These are phyloP conservation scores for Chenopodium quinoa DNA, from an alignment of 148 eudicot species.

Conservation along the genomic window DNA sequence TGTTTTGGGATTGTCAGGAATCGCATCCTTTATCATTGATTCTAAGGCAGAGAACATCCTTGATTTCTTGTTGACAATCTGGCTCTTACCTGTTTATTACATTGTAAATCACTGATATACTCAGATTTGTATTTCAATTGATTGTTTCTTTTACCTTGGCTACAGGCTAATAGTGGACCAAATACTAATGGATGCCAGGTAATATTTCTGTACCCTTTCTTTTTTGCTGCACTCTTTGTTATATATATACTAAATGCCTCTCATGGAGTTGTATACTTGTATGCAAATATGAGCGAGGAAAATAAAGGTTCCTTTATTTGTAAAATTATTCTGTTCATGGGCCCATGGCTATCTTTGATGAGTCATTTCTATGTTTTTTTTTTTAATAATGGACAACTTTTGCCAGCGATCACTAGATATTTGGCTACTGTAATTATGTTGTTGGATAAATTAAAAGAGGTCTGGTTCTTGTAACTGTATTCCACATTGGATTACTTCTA, in stretches of 20 bases:
- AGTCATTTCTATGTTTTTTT: neutral
- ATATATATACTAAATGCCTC: neutral
- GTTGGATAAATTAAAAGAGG: neutral
- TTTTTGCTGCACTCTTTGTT: neutral
- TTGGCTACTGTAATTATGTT: neutral
- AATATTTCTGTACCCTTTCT: slow-evolving; percentile 11
- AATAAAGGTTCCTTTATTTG: neutral
- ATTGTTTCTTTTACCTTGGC: neutral
- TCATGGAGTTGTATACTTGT: neutral
- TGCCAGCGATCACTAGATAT: neutral
- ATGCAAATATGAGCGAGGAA: neutral
- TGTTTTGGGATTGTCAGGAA: neutral
- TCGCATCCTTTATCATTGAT: neutral
- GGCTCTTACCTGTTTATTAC: neutral
- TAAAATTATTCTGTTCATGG: neutral
- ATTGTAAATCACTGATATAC: slow-evolving; percentile 2
- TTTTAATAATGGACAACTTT: neutral
- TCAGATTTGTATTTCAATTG: neutral
- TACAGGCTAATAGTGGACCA: slow-evolving; percentile 96
- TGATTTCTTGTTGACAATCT: neutral
- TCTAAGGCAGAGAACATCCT: neutral
- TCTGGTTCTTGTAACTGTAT: neutral
- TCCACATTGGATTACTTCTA: neutral
- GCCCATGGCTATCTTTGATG: neutral
- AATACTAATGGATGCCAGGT: slow-evolving; percentile 92